Conservation (phyloP, 192 early-diverging fungal species). For the Linnemannia zychae region DNA sequence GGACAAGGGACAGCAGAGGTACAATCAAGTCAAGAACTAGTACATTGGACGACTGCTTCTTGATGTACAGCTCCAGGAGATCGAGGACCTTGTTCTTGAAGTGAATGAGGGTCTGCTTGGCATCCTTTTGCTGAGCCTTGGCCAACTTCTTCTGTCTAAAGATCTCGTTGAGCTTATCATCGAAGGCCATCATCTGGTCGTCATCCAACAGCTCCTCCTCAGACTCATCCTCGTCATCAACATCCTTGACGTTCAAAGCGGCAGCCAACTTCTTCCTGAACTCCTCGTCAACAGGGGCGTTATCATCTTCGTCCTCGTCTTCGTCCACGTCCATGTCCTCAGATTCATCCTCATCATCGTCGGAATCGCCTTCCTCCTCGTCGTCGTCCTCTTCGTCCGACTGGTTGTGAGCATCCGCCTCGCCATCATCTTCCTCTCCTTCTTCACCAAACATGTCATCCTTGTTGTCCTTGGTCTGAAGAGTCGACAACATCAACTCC, state of each 20-base stretch:
- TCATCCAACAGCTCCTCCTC: constrained; percentile 76
- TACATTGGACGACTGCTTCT: constrained; percentile 73
- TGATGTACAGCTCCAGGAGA: constrained; percentile 83
- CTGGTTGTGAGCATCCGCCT: constrained; percentile 60
- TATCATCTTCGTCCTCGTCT: constrained; percentile 65
- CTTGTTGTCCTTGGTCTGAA: constrained; percentile 55
- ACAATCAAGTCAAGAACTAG: constrained; percentile 80
- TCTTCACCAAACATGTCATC: constrained; percentile 68
- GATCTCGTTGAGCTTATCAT: constrained; percentile 94
- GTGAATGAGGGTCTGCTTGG: constrained; percentile 84
- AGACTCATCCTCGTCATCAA: constrained; percentile 72
- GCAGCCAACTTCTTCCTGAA: constrained; percentile 78
- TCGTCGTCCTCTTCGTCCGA: constrained; percentile 59
- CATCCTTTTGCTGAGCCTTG: constrained; percentile 85
- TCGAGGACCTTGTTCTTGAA: constrained; percentile 93
- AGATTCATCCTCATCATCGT: constrained; percentile 63
- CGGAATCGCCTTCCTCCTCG: constrained; percentile 58
- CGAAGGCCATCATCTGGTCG: constrained; percentile 91
- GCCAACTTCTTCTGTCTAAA: constrained; percentile 87
- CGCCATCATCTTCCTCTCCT: constrained; percentile 65
- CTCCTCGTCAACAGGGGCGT: constrained; percentile 79
- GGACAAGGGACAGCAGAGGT: constrained; percentile 76
- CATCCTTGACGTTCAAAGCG: constrained; percentile 72
- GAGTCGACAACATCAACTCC: constrained; percentile 65
- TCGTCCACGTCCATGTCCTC: constrained; percentile 66